These are phyloP conservation scores for Neurospora sp. DNA, from an alignment of 495 filamentous ascomycete species.

Conservation along the genomic window DNA sequence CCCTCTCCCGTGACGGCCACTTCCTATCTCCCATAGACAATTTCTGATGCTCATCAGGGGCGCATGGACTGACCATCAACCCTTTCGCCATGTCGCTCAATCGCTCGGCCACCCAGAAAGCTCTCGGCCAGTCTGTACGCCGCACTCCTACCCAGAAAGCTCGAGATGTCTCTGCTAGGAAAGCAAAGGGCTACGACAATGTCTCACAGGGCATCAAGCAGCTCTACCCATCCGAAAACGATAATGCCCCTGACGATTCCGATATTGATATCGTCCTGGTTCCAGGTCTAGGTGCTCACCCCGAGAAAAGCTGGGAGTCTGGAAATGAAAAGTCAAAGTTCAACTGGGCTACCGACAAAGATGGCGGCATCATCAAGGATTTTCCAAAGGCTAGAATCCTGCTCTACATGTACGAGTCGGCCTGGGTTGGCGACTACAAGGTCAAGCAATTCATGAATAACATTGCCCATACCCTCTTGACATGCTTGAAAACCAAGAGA, in stretches of 20 bases:
- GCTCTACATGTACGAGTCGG: neutral
- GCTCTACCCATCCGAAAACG: neutral
- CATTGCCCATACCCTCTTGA: slow-evolving; percentile 5
- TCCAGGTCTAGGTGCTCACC: neutral
- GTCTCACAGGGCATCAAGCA: neutral
- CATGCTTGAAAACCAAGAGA: slow-evolving; percentile 1
- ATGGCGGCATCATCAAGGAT: neutral
- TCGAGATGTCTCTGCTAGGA: neutral
- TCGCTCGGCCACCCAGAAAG: neutral
- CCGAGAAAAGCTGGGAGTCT: neutral
- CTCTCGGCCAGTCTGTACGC: neutral
- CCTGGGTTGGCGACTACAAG: neutral
- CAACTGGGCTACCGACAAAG: neutral
- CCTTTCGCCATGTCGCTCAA: neutral
- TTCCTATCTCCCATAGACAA: neutral
- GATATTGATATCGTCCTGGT: neutral
- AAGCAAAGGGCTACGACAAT: neutral
- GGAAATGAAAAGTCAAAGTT: neutral
- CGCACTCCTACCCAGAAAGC: neutral
- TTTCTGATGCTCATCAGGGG: neutral
- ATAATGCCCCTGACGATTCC: neutral
- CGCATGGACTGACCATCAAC: neutral
- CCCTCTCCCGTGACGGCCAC: neutral
- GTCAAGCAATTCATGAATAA: slow-evolving; percentile 3
- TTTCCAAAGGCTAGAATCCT: neutral